These are phyloP conservation scores for Glycine soja DNA, from an alignment of 306 rosid genomes.

Conservation along the genomic window DNA sequence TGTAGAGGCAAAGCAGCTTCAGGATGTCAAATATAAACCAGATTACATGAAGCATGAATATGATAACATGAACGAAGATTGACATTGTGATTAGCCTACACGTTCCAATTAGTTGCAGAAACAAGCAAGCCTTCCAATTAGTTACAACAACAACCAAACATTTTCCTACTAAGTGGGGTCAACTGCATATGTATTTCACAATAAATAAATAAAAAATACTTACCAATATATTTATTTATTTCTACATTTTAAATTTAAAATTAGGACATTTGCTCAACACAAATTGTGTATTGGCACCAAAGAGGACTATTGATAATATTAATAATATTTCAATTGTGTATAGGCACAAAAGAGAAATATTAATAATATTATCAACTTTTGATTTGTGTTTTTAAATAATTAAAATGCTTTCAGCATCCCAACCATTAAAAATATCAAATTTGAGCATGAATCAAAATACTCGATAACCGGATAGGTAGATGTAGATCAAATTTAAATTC, in stretches of 20 bases:
- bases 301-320: no score
- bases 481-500: not conserved
- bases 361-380: constrained; percentile 5
- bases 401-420: not conserved
- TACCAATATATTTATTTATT: no score
- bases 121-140: no score
- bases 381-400: not conserved
- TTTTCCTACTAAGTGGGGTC: no score
- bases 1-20: constrained; percentile 46
- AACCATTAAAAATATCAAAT: not conserved
- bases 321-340: no score
- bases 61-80: not conserved
- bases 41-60: constrained; percentile 32
- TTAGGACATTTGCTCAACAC: no score
- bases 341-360: not conserved
- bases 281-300: not conserved
- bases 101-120: no score
- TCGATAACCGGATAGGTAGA: constrained; percentile 6
- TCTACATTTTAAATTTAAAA: no score
- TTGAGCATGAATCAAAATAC: constrained; percentile 3
- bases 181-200: no score
- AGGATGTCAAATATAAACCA: constrained; percentile 33
- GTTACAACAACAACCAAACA: no score
- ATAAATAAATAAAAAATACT: no score
- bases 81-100: no score